Base-by-base conservation (phyloP, 2,329 filamentous ascomycete genomes). In the Arthrobotrys megalospora region DNA sequence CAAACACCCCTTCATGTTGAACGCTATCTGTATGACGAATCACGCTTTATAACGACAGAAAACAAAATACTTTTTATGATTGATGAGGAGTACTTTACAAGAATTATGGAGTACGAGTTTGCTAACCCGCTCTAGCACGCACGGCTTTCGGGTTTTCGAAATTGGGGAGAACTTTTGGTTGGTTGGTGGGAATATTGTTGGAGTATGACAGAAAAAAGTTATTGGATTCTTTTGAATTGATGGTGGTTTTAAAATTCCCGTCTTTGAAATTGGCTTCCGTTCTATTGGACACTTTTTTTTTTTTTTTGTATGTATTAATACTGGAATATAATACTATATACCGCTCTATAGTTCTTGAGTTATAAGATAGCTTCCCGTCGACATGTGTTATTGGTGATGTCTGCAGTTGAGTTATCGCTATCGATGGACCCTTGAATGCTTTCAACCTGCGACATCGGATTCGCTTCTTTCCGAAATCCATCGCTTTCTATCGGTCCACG, bases 401-500 rank as follows among this genome's bases (percentile, higher is more conserved):
- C 34, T 58, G 32, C 1, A 45, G 43, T 1, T 8, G 11, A 10
- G 10, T 43, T 52, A 8, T 52, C 16, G 48, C 10, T 32, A 32
- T 52, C 34, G n/a, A 41, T 21, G 16, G 34, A 43, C 34, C 34
- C 34, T 60, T 34, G 34, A 43, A 60, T 41, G 53, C 53, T 60
- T 24, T 60, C 34, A 60, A 62, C 24, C 12, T 65, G 36, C 68
- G 68, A 65, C 36, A 43, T 73, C 69, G 60, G 69, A 58, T 73
- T 72, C 48, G 63, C 48, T 43, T 47, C 36, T 47, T 60, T 60
- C 55, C 55, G 55, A 60, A 60, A 43, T 24, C 19, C 55, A 60
- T 60, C 21, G 21, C 50, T 66, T 60, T 73, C 58, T 73, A 52
- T 66, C 50, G 69, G 24, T 58, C 69, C 69, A 73, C 69, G 69